Conservation (phyloP, 2,329 filamentous ascomycete genomes). For the Orbilia quercus region DNA sequence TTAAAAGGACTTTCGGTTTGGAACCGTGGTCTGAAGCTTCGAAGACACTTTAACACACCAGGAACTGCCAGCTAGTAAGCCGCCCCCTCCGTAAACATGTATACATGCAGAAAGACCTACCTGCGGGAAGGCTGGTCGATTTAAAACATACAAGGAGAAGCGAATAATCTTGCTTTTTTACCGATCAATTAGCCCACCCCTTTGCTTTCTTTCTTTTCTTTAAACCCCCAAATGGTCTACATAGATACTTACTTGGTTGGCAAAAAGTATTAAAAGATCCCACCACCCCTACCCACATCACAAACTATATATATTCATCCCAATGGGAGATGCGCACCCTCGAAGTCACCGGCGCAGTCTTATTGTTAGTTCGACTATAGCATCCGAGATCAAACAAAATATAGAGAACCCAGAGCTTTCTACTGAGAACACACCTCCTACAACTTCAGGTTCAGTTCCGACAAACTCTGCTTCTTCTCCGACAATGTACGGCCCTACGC, state of each 20-base stretch:
- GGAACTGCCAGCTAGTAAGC: slow-evolving; percentile 45
- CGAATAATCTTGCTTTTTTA: slow-evolving; percentile 55
- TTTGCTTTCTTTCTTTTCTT: slow-evolving; percentile 42
- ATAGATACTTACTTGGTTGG: slow-evolving; percentile 45
- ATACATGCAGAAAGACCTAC: slow-evolving; percentile 35
- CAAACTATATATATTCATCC: slow-evolving; percentile 44
- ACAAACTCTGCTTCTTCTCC: slow-evolving; percentile 42
- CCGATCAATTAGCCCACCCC: slow-evolving; percentile 51
- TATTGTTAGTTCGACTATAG: slow-evolving; percentile 55
- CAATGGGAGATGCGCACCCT: slow-evolving; percentile 56
- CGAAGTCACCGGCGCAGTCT: slow-evolving; percentile 56
- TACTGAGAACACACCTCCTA: slow-evolving; percentile 25
- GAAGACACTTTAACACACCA: slow-evolving; percentile 21
- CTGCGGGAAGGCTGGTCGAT: slow-evolving; percentile 53
- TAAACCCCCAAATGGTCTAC: slow-evolving; percentile 20
- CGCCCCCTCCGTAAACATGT: slow-evolving; percentile 46
- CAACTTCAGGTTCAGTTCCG: slow-evolving; percentile 33
- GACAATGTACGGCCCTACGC: slow-evolving; percentile 54
- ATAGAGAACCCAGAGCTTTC: slow-evolving; percentile 43
- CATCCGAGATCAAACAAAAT: slow-evolving; percentile 55
- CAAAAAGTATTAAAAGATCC: slow-evolving; percentile 41
- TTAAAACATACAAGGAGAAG: slow-evolving; percentile 55
- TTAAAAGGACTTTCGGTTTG: slow-evolving; percentile 15
- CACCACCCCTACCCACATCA: slow-evolving; percentile 26
- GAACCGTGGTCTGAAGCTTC: slow-evolving; percentile 33